phyloP scores from a whole-genome alignment of 2,329 filamentous ascomycete species.

The Fusarium sp. region DNA sequence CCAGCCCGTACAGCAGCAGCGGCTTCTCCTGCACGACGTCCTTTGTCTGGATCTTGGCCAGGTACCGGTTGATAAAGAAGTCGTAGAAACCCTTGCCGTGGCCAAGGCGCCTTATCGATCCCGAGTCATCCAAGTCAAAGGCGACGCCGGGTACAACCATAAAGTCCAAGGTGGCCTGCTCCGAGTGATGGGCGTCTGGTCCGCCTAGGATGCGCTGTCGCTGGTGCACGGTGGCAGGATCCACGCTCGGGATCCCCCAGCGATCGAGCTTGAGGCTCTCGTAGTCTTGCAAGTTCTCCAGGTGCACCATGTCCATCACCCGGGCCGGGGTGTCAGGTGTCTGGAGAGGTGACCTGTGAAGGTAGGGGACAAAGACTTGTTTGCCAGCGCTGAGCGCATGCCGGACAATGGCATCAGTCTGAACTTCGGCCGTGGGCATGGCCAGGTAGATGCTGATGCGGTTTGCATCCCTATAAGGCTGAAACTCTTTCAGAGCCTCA shows the following conservation, averaged over 20 bases:
- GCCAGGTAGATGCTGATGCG: conserved; percentile 90
- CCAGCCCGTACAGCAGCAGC: conserved; percentile 77
- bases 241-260: conserved; percentile 95
- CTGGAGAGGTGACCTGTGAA: conserved; percentile 72
- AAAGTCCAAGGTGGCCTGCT: conserved; percentile 75
- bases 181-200: conserved; percentile 58
- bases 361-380: conserved; percentile 90
- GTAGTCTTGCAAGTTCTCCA: conserved; percentile 81
- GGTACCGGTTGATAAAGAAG: conserved; percentile 85
- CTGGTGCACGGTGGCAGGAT: conserved; percentile 70
- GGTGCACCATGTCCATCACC: conserved; percentile 95
- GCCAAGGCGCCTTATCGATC: conserved; percentile 79
- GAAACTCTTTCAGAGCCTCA: conserved; percentile 72
- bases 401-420: conserved; percentile 83
- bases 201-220: conserved; percentile 82
- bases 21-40: conserved; percentile 51
- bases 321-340: conserved; percentile 66
- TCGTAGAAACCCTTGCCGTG: conserved; percentile 99
- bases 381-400: conserved; percentile 84
- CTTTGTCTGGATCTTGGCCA: conserved; percentile 56
- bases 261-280: conserved; percentile 80
- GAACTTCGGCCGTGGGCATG: conserved; percentile 90
- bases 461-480: conserved; percentile 80
- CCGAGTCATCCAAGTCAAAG: conserved; percentile 75
- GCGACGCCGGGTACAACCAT: conserved; percentile 94